A percentile compares a stretch with the other conserved stretches of the same genome.
Evolutionary conservation across 306 rosid species (phyloP).

Genomic region (Carpinus viminea): DNA sequence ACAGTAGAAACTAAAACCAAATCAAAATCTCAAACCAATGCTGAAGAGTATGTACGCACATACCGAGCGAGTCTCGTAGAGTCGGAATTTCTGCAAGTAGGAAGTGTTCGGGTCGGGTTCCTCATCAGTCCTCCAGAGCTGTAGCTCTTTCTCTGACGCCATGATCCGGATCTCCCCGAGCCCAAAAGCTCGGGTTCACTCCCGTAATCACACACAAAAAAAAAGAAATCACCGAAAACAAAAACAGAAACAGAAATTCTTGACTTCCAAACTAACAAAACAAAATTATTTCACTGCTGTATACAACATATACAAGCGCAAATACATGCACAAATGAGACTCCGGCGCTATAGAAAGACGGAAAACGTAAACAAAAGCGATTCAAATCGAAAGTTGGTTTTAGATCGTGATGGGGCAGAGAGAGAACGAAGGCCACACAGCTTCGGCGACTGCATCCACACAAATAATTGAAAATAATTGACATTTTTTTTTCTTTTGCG

Average conservation of each 20-base stretch:
- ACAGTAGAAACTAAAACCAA: conserved; percentile 1
- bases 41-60: conserved; percentile 6
- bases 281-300: conserved; percentile 35
- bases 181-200: conserved; percentile 52
- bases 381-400: conserved; percentile 32
- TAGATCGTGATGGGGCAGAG: conserved; percentile 47
- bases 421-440: conserved; percentile 42
- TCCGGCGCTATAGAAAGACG: neutral
- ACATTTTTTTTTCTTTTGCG: neutral
- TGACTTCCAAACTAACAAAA: conserved; percentile 29
- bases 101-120: conserved; percentile 44
- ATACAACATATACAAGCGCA: conserved; percentile 19
- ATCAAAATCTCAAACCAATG: neutral
- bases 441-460: conserved; percentile 68
- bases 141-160: conserved; percentile 52
- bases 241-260: conserved; percentile 3
- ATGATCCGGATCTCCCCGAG: conserved; percentile 70
- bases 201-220: conserved; percentile 28
- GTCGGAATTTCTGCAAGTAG: conserved; percentile 90
- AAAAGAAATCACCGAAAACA: conserved; percentile 11
- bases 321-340: conserved; percentile 36
- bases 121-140: conserved; percentile 25
- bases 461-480: conserved; percentile 29
- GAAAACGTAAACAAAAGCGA: conserved; percentile 2
- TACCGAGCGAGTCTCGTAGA: conserved; percentile 94